These are phyloP conservation scores for Articulospora tetracladia DNA, from an alignment of 495 filamentous ascomycete species.

Conservation along the genomic window DNA sequence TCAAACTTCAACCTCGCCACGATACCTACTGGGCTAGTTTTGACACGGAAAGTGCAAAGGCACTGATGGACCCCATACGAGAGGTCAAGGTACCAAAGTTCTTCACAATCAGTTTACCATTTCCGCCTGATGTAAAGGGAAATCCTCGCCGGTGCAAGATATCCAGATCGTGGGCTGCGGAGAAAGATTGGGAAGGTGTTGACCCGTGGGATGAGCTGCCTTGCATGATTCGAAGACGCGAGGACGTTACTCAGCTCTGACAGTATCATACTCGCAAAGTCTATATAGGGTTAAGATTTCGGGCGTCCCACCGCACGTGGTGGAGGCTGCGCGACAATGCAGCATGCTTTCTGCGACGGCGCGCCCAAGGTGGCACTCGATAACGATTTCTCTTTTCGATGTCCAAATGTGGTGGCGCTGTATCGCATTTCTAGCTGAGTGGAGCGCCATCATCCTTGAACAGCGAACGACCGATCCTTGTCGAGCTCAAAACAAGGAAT, in stretches of 20 bases:
- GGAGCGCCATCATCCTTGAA: too few relatives aligned
- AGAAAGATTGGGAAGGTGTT: not conserved
- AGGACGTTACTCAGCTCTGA: too few relatives aligned
- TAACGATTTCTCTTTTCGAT: too few relatives aligned
- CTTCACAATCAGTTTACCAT: conserved; percentile 1
- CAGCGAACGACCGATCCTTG: too few relatives aligned
- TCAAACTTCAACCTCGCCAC: not conserved
- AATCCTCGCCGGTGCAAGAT: not conserved
- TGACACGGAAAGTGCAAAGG: not conserved
- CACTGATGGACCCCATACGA: not conserved
- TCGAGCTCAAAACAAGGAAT: too few relatives aligned
- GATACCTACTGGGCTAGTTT: not conserved
- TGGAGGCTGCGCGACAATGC: too few relatives aligned
- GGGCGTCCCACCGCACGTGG: too few relatives aligned
- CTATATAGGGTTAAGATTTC: too few relatives aligned
- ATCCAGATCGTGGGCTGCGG: not conserved
- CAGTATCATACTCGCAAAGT: too few relatives aligned
- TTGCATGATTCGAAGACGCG: conserved; percentile 8
- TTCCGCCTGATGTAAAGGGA: not conserved
- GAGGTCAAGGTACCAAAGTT: not conserved
- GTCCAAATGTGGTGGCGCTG: too few relatives aligned
- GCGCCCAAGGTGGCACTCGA: too few relatives aligned
- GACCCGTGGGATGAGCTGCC: conserved; percentile 8
- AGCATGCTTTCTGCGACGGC: too few relatives aligned
- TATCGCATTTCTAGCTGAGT: not conserved